Conservation (phyloP, 176 grass and related monocot species). For the Triticum dicoccoides region DNA sequence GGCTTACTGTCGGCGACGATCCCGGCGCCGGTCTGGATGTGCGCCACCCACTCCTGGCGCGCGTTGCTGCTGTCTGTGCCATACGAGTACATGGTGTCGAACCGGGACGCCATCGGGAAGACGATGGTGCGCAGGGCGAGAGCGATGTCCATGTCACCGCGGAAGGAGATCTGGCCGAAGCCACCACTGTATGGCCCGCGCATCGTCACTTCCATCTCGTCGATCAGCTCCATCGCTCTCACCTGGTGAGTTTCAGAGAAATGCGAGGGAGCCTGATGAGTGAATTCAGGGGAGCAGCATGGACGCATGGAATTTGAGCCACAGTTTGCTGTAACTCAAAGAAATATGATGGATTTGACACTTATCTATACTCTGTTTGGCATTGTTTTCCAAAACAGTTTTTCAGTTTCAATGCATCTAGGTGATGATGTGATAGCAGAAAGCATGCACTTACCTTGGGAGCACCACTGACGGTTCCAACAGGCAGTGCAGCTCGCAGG, state of each 20-base stretch:
- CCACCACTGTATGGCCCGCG: conserved; percentile 81
- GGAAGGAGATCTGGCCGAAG: conserved; percentile 72
- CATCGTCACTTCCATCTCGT: conserved; percentile 64
- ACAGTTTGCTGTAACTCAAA: background rate
- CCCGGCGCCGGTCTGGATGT: conserved; percentile 68
- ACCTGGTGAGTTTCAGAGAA: conserved; percentile 41
- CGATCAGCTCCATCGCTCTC: conserved; percentile 92
- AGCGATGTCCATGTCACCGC: conserved; percentile 77
- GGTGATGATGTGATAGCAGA: background rate
- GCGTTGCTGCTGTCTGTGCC: background rate
- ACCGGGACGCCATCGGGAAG: conserved; percentile 47
- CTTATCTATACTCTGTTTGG: background rate
- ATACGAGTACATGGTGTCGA: conserved; percentile 65
- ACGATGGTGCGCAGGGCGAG: conserved; percentile 74
- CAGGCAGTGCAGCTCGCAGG: conserved; percentile 77
- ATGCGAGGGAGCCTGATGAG: background rate
- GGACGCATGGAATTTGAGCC: background rate
- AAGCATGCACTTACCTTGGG: conserved; percentile 57
- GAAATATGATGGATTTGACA: background rate
- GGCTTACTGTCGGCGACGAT: conserved; percentile 82
- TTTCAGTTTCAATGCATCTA: background rate
- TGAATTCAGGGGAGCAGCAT: background rate
- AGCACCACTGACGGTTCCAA: conserved; percentile 93
- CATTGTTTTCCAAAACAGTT: background rate
- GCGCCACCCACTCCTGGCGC: conserved; percentile 77